These are phyloP conservation scores for Gossypium gossypioides DNA, from an alignment of 441 rosid species.

Conservation along the genomic window DNA sequence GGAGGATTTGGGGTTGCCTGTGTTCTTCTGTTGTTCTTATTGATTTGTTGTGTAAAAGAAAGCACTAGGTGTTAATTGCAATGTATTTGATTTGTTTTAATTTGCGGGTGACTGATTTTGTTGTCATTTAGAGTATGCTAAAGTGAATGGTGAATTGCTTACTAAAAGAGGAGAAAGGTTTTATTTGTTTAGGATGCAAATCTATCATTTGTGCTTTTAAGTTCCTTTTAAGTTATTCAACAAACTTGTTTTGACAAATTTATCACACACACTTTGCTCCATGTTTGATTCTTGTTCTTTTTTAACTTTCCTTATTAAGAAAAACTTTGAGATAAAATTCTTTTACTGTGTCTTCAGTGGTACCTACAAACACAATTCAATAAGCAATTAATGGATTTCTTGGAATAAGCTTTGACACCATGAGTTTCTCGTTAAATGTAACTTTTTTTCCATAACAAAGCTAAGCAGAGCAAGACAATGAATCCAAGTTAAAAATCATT, in stretches of 20 bases:
- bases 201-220: conserved; percentile 16
- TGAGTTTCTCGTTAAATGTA: background rate
- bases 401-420: background rate
- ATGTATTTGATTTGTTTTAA: background rate
- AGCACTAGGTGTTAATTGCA: background rate
- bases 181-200: conserved; percentile 10
- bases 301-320: conserved; percentile 36
- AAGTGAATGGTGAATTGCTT: background rate
- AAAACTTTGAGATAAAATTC: conserved; percentile 58
- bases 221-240: conserved; percentile 25
- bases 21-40: background rate
- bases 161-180: background rate
- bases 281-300: conserved; percentile 26
- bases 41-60: background rate
- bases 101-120: background rate
- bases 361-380: conserved; percentile 34
- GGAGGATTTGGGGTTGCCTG: background rate
- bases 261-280: conserved; percentile 10
- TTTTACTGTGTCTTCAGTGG: conserved; percentile 40
- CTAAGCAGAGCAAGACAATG: background rate
- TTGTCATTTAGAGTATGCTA: background rate
- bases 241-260: conserved; percentile 14
- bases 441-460: background rate
- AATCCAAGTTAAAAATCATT: background rate
- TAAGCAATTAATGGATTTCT: background rate